phyloP scores from a whole-genome alignment of 768 basidiomycete species.

The Trametes punicea region DNA sequence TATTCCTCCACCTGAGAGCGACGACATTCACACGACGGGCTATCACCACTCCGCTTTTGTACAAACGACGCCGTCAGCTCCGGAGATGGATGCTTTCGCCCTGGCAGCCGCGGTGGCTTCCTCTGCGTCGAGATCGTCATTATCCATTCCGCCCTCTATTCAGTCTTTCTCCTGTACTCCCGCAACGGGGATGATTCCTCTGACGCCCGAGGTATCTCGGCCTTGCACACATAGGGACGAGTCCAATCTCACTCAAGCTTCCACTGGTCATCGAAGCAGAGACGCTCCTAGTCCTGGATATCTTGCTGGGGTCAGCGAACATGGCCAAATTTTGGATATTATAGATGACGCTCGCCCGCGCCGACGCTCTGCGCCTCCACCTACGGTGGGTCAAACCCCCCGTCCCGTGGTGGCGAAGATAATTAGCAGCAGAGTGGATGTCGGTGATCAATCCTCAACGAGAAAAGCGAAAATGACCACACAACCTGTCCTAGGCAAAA shows the following conservation, averaged over 20 bases:
- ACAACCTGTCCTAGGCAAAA: constrained; percentile 11
- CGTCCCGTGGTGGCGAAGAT: background rate
- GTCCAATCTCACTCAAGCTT: background rate
- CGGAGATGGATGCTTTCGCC: constrained; percentile 28
- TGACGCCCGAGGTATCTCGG: background rate
- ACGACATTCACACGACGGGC: constrained; percentile 1
- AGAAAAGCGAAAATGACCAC: background rate
- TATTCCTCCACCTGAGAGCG: constrained; percentile 15
- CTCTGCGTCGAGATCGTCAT: constrained; percentile 5
- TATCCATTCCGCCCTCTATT: constrained; percentile 24
- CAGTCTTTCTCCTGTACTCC: constrained; percentile 3
- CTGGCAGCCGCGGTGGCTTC: constrained; percentile 19
- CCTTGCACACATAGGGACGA: background rate
- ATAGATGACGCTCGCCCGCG: background rate
- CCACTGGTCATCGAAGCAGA: background rate
- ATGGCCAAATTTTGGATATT: background rate
- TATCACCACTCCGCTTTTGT: background rate
- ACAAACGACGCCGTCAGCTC: background rate
- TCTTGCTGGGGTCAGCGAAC: background rate
- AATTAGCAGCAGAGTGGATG: constrained; percentile 18
- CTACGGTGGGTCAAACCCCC: background rate
- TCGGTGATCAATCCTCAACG: background rate
- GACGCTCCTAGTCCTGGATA: background rate
- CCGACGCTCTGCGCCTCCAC: constrained; percentile 11
- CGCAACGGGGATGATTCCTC: background rate